These are phyloP conservation scores for Leccinum glutinopallens DNA, from an alignment of 1,284 basidiomycete genomes.

Conservation along the genomic window DNA sequence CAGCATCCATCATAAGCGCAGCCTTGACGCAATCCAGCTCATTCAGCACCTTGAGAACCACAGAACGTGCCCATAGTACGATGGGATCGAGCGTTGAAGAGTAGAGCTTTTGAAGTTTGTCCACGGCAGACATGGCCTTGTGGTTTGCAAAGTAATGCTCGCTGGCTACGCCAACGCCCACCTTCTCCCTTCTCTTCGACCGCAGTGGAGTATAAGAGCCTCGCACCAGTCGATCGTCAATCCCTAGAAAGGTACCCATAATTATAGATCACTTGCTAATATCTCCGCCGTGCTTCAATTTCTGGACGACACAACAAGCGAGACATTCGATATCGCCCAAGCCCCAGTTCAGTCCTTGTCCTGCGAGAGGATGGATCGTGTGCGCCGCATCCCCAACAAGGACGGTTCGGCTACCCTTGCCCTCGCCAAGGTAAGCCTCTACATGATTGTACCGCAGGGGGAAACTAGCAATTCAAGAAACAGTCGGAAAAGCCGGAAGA, in stretches of 20 bases:
- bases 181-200: too few species aligned
- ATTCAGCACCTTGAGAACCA: constrained; percentile 89
- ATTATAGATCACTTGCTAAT: constrained; percentile 58
- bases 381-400: constrained; percentile 97
- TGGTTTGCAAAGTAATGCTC: constrained; percentile 88
- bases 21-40: constrained; percentile 84
- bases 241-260: background rate
- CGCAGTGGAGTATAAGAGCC: constrained; percentile 75
- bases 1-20: constrained; percentile 78
- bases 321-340: constrained; percentile 83
- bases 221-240: background rate
- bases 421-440: constrained; percentile 83
- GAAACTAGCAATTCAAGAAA: constrained; percentile 74
- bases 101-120: constrained; percentile 90
- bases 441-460: constrained; percentile 89
- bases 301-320: constrained; percentile 59
- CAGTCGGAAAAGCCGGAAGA: too few species aligned
- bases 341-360: constrained; percentile 95
- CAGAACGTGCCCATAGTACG: constrained; percentile 85
- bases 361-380: constrained; percentile 94
- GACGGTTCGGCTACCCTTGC: constrained; percentile 69
- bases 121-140: constrained; percentile 77
- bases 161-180: too few species aligned
- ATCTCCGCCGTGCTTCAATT: constrained; percentile 70
- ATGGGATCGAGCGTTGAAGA: constrained; percentile 63